Conservation (phyloP, 305 asterid genomes). For the Plantago lanceolata region DNA sequence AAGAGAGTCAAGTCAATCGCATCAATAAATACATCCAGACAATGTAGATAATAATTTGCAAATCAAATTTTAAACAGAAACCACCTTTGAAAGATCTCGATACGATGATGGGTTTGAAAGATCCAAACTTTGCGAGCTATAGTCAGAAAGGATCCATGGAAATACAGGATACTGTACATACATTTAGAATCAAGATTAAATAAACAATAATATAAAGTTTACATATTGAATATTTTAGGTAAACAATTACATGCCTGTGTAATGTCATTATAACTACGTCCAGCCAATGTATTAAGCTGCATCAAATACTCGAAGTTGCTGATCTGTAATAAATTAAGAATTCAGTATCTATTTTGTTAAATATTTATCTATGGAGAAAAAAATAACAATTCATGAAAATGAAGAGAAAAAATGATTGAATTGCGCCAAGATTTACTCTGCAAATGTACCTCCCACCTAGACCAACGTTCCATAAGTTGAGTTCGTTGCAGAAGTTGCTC, state of each 20-base stretch:
- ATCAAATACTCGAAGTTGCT: slow-evolving; percentile 97
- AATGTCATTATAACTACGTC: slow-evolving; percentile 95
- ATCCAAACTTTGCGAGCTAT: slow-evolving; percentile 71
- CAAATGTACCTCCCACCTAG: slow-evolving; percentile 93
- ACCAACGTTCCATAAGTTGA: slow-evolving; percentile 99
- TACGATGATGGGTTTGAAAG: slow-evolving; percentile 79
- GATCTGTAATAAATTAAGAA: slow-evolving; percentile 53
- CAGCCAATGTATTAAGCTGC: slow-evolving; percentile 98
- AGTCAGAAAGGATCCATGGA: slow-evolving; percentile 97
- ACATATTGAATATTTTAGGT: slow-evolving; percentile 20
- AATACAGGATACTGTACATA: slow-evolving; percentile 92
- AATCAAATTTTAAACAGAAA: slow-evolving; percentile 21
- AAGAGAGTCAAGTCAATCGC: background rate
- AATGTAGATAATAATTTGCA: background rate
- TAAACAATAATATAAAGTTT: slow-evolving; percentile 11
- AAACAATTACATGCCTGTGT: slow-evolving; percentile 60
- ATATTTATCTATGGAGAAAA: background rate
- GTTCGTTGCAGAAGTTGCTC: slow-evolving; percentile 92
- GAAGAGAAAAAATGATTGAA: slow-evolving; percentile 21
- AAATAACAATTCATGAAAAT: slow-evolving; percentile 20
- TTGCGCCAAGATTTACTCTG: slow-evolving; percentile 26
- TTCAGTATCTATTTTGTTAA: slow-evolving; percentile 15
- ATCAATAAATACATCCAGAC: background rate
- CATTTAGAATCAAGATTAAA: slow-evolving; percentile 25
- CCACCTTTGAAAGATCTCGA: slow-evolving; percentile 95